Conservation (phyloP, 176 grass and related monocot genomes). For the Carex littledalei region DNA sequence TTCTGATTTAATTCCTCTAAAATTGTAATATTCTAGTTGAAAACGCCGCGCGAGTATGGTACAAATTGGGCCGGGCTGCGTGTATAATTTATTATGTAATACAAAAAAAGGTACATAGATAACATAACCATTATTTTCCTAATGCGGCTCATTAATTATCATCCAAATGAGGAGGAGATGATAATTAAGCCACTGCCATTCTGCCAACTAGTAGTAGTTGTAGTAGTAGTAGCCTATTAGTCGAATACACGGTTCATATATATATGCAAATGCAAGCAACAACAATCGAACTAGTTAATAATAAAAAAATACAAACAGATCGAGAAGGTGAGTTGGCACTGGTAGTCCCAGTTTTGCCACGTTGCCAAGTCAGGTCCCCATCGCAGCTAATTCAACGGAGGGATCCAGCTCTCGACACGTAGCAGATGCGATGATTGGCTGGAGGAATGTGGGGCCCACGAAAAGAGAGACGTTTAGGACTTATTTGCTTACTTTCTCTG, state of each 20-base stretch:
- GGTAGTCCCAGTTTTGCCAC: background rate
- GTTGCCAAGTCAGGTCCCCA: background rate
- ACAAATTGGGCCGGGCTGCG: background rate
- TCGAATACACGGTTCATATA: background rate
- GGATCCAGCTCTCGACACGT: slow-evolving; percentile 1
- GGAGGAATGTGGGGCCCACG: background rate
- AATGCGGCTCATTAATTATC: background rate
- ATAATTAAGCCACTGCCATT: too few relatives aligned
- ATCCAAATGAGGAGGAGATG: slow-evolving; percentile 2
- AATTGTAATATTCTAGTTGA: background rate
- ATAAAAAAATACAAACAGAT: background rate
- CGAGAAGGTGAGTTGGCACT: slow-evolving; percentile 1
- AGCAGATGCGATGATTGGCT: slow-evolving; percentile 7
- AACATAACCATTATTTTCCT: background rate
- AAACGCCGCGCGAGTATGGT: background rate
- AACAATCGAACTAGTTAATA: background rate
- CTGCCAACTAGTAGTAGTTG: too few relatives aligned
- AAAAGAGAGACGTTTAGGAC: slow-evolving; percentile 20
- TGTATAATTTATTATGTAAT: background rate
- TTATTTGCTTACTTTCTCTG: background rate
- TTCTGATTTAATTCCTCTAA: background rate
- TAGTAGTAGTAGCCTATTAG: background rate
- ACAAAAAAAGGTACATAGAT: background rate
- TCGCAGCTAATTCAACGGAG: background rate
- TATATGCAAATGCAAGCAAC: too few relatives aligned